phyloP scores from a whole-genome alignment of 305 asterid genomes.

The Ajuga reptans region DNA sequence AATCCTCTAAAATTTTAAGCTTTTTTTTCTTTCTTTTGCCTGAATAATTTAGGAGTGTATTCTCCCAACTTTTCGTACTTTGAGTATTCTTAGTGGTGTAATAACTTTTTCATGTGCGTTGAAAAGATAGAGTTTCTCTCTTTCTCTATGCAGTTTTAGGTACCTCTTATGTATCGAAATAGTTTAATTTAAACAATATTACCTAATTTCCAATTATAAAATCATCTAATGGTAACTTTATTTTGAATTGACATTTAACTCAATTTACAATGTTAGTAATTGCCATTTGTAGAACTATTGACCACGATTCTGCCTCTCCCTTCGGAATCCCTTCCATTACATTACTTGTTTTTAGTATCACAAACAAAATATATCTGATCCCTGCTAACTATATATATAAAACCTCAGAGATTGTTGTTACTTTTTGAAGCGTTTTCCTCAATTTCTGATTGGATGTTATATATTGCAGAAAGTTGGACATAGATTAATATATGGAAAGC shows the following conservation, averaged over 20 bases:
- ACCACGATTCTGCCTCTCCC: neutral
- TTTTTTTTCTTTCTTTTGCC: neutral
- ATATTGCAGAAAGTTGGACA: constrained; percentile 69
- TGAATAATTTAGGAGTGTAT: neutral
- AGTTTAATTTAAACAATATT: neutral
- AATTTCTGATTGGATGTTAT: constrained; percentile 23
- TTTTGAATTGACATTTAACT: neutral
- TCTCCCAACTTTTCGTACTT: neutral
- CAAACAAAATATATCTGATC: neutral
- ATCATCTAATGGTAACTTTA: neutral
- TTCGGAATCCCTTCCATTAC: neutral
- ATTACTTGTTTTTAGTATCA: neutral
- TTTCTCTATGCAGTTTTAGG: neutral
- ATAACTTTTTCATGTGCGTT: neutral
- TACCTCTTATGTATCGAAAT: neutral
- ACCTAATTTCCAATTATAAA: neutral
- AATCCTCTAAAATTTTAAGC: neutral
- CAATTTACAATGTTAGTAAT: neutral
- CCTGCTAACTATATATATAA: neutral
- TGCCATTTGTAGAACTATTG: neutral
- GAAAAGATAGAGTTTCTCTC: neutral
- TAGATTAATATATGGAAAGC: constrained; percentile 64
- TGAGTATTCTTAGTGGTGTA: neutral
- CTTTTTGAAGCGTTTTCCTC: constrained; percentile 10
- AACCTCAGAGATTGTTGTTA: neutral